A percentile compares a stretch with the other conserved stretches of the same genome.
phyloP scores from a whole-genome alignment of 257 asterid species.

The Solanum commersonii region DNA sequence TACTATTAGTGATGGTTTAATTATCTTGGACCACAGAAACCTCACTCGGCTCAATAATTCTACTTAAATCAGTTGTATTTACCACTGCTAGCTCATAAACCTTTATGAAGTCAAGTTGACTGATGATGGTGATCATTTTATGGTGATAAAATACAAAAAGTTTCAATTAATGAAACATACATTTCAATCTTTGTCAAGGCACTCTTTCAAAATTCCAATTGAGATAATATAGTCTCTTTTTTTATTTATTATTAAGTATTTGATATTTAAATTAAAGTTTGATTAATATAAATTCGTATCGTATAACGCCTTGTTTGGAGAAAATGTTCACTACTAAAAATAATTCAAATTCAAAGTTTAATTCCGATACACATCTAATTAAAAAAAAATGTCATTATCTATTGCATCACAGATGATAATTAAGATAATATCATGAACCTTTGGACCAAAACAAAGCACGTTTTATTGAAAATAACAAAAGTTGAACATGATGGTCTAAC shows the following conservation, averaged over 20 bases:
- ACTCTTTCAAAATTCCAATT: background rate
- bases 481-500: background rate
- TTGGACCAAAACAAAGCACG: background rate
- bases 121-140: background rate
- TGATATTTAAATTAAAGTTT: too few species aligned
- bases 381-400: too few species aligned
- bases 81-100: background rate
- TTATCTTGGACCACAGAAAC: background rate
- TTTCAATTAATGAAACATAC: background rate
- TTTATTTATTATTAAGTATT: too few species aligned
- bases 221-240: background rate
- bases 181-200: background rate
- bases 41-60: background rate
- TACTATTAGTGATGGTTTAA: accelerated
- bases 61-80: background rate
- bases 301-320: too few species aligned
- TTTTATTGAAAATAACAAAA: background rate
- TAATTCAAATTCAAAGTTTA: too few species aligned
- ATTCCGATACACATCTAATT: too few species aligned
- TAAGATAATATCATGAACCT: background rate
- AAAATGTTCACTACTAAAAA: too few species aligned
- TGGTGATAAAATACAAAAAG: background rate
- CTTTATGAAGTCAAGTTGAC: background rate
- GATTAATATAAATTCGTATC: too few species aligned
- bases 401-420: background rate